Evolutionary conservation across 768 basidiomycete genomes (phyloP).

Genomic region (Lentinula lateritia): DNA sequence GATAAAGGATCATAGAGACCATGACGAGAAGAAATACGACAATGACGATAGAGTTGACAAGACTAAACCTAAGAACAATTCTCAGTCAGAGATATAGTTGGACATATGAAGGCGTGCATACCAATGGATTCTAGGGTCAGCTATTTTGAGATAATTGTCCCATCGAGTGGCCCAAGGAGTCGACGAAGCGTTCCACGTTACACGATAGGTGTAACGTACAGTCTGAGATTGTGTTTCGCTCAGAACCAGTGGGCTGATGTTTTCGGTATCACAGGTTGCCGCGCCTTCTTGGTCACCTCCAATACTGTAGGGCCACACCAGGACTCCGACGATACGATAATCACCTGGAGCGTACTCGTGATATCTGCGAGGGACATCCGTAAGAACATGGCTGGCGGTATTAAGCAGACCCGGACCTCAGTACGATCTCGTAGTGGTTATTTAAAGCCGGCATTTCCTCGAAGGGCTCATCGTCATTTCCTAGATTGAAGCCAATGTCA

Average conservation of each 20-base stretch:
- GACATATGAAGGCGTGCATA: neutral
- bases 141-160: slow-evolving; percentile 94
- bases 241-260: slow-evolving; percentile 45
- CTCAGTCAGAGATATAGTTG: neutral
- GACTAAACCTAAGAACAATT: slow-evolving; percentile 46
- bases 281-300: slow-evolving; percentile 52
- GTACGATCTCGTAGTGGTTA: slow-evolving; percentile 88
- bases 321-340: slow-evolving; percentile 77
- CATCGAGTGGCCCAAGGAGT: slow-evolving; percentile 93
- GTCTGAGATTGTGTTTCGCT: slow-evolving; percentile 54
- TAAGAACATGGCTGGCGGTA: neutral
- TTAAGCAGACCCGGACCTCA: slow-evolving; percentile 44
- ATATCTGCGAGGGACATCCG: slow-evolving; percentile 47
- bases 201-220: slow-evolving; percentile 82
- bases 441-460: slow-evolving; percentile 67
- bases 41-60: slow-evolving; percentile 90
- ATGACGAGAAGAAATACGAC: slow-evolving; percentile 87
- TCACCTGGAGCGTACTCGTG: slow-evolving; percentile 64
- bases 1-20: slow-evolving; percentile 87
- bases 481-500: slow-evolving; percentile 94
- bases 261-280: slow-evolving; percentile 46
- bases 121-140: slow-evolving; percentile 94
- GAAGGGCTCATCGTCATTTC: slow-evolving; percentile 57
- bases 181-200: slow-evolving; percentile 83
- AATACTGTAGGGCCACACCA: slow-evolving; percentile 49